These are phyloP conservation scores for Clitocybe nebularis DNA, from an alignment of 1,284 basidiomycete species.

Conservation along the genomic window DNA sequence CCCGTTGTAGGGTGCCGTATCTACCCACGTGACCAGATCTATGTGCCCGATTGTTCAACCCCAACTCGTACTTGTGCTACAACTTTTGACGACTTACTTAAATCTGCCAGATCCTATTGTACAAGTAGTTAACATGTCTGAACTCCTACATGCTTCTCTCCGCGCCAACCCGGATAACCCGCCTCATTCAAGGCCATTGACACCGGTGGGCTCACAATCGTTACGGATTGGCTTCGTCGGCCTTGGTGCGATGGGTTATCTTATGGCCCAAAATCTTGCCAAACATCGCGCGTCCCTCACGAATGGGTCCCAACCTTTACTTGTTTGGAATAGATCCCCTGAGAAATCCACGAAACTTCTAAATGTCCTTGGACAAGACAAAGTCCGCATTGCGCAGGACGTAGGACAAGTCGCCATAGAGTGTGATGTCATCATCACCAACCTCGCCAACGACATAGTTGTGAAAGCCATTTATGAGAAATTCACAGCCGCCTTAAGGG, in stretches of 20 bases:
- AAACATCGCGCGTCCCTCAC: slow-evolving; percentile 37
- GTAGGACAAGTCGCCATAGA: slow-evolving; percentile 55
- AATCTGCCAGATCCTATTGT: no score
- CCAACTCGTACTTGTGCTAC: no score
- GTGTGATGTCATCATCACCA: slow-evolving; percentile 82
- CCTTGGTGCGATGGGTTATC: slow-evolving; percentile 65
- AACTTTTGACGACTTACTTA: no score
- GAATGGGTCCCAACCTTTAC: slow-evolving; percentile 39
- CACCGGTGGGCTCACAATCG: slow-evolving; percentile 19
- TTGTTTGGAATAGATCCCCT: slow-evolving; percentile 66
- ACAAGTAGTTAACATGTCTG: no score
- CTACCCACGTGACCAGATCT: slow-evolving; percentile 14
- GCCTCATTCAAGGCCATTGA: slow-evolving; percentile 49
- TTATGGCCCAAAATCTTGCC: slow-evolving; percentile 77
- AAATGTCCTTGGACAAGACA: slow-evolving; percentile 48
- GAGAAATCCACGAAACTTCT: slow-evolving; percentile 56
- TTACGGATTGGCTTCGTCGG: slow-evolving; percentile 58
- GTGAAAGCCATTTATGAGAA: slow-evolving; percentile 67
- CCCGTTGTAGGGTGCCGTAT: slow-evolving; percentile 2
- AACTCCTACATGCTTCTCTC: slow-evolving; percentile 20
- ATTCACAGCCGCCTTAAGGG: slow-evolving; percentile 56
- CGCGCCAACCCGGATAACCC: slow-evolving; percentile 22
- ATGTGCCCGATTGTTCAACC: slow-evolving; percentile 10
- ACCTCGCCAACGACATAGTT: slow-evolving; percentile 70
- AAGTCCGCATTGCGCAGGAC: slow-evolving; percentile 50